Base-by-base conservation (phyloP, 2,329 filamentous ascomycete genomes). In the Cryphonectria japonica region DNA sequence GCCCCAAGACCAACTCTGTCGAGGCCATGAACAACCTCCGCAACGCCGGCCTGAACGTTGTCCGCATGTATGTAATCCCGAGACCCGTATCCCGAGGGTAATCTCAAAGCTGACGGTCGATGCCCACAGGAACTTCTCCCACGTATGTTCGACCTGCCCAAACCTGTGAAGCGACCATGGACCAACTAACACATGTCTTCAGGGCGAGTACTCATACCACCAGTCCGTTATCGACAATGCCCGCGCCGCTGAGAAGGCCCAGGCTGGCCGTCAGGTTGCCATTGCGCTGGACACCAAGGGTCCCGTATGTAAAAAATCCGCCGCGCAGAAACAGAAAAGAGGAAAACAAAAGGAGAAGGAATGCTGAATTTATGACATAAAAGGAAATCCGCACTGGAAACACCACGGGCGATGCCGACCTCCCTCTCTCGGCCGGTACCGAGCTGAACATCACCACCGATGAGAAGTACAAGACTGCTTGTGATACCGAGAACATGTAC, bases 161-260 rank as follows among this genome's bases (percentile, higher is more conserved):
- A 39, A 41, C 34, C 50, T 34, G 34, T 26, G 57, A 16, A 41
- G 22, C 16, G 26, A 57, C 13, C 26, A 16, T 22, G n/a, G 34
- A 41, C n/a, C 60, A 6, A 52, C 68, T 72, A 67, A 95, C 83
- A 43, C 46, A 29, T 37, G 26, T 7, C 13, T 50, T 11, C 62
- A 73, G 71, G 93, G 93, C 78, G 90, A 90, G 74, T 95, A 97
- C 83, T 94, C 93, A 85, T 97, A 97, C 86, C 94, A 97, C 86
- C 94, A 98, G 88, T 95, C 94, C 74, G 96, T 99, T 81, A 98
- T 99, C 80, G 94, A 99, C 87, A 91, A 99, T 85, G 89, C 95
- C 77, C 93, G 94, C 80, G 88, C 92, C 80, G 96, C 96, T 75
- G 95, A 97, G 86, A 89, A 87, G 80, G 82, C 85, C 72, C 89